Base-by-base conservation (phyloP, 345 rosid genomes). In the Brassica juncea region DNA sequence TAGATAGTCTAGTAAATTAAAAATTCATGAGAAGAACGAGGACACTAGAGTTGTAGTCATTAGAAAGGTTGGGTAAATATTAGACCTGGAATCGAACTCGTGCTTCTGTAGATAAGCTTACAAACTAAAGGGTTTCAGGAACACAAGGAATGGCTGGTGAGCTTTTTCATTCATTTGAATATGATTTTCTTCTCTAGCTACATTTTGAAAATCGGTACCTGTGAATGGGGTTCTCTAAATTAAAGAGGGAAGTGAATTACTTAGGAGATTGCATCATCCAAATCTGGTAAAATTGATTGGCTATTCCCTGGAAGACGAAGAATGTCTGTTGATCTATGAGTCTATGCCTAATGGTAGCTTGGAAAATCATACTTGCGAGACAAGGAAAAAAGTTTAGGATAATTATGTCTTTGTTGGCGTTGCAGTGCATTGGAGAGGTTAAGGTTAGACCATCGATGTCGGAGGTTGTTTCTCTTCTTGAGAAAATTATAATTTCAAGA, bases 241-340 rank as follows among this genome's bases (percentile, higher is more conserved):
- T 55, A 16, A 60, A 92, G 96, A 81, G 88, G 49, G 98, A 94
- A 84, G 90, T 92, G 42, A 82, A 84, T 71, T 83, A 87, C 94
- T 94, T 8, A 86, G 93, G 54, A 89, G 88, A 68, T 89, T 92
- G 81, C 90, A 80, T 82, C 98, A 92, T 83, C 92, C 88, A 6
- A 94, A 88, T 86, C 85, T 90, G 37, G 96, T 92, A 70, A 92
- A 86, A 69, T 84, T 94, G 73, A 77, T 92, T 68, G 98, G 98
- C 23, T 92, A 85, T 73, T 92, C 96, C 72, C 28, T 84, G 44
- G 91, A 90, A 54, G 87, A 86, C 4, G 86, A 88, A 68, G 80
- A 87, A 3, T 87, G 89, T 27, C 91, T 94, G 73, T 83, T 94
- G 87, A 96, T 94, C 47, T 94, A 94, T 31, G 98, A 94, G 81